These are phyloP conservation scores for Geotrichum armillariae DNA, from an alignment of 1,139 yeast species.

Conservation along the genomic window DNA sequence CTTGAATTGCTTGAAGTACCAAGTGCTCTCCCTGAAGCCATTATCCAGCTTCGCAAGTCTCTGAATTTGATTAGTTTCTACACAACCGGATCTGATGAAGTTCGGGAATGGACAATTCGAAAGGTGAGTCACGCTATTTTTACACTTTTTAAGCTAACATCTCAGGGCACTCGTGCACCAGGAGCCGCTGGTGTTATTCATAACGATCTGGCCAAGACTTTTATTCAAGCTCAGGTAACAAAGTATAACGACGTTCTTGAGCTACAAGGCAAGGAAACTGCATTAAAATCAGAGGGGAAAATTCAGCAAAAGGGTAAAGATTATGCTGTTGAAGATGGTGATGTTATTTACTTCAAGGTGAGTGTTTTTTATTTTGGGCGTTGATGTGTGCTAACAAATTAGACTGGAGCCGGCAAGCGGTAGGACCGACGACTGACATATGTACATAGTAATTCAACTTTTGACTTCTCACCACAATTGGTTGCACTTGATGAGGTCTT, in stretches of 20 bases:
- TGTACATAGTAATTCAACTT: no score
- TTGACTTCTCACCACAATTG: no score
- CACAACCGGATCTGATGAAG: conserved; percentile 81
- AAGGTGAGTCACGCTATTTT: conserved; percentile 27
- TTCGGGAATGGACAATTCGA: conserved; percentile 79
- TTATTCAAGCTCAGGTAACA: conserved; percentile 75
- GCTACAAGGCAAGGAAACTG: conserved; percentile 35
- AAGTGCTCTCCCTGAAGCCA: conserved; percentile 81
- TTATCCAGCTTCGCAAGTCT: conserved; percentile 58
- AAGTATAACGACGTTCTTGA: conserved; percentile 34
- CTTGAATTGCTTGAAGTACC: conserved; percentile 70
- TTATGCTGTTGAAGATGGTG: conserved; percentile 76
- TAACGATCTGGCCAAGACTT: conserved; percentile 74
- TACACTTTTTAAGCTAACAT: not conserved
- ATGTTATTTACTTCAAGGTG: conserved; percentile 60
- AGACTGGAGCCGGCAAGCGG: conserved; percentile 45
- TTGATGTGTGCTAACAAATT: not conserved
- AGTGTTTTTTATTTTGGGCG: conserved; percentile 33
- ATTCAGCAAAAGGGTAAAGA: conserved; percentile 55
- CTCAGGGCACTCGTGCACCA: conserved; percentile 64
- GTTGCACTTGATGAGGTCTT: no score
- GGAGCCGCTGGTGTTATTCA: conserved; percentile 88
- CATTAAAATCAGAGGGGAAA: conserved; percentile 34
- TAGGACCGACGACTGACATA: conserved; percentile 28
- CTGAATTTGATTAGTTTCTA: conserved; percentile 72